Base-by-base conservation (phyloP, 805 yeast genomes). In the Phaffomyces opuntiae region DNA sequence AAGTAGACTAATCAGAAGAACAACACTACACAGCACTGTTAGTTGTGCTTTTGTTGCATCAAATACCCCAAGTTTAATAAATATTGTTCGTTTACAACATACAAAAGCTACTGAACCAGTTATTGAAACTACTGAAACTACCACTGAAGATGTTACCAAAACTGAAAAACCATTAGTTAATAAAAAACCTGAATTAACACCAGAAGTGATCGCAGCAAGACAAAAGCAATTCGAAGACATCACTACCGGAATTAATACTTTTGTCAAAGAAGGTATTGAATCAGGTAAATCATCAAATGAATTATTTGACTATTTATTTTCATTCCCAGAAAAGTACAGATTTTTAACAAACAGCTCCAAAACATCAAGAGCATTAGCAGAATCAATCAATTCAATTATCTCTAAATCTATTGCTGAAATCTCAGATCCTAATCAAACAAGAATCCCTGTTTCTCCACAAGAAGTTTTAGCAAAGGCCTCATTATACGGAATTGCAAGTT, bases 361-460 rank as follows among this genome's bases (percentile, higher is more conserved):
- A n/a, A 35, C 40, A 11, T 42, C 40, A 27, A 17, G 8, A 5
- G 21, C 26, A 29, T 32, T 49, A 12, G 21, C 32, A 3, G 27
- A 27, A 4, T 6, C 36, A 17, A 11, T 51, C 9, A 34, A 40
- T 21, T 32, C 24, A 9, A 36, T 54, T 19, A 49, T 59, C 40
- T 14, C 43, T 9, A 48, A 43, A 31, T 48, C 59, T 12, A 44
- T 44, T 12, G 14, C 27, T n/a, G 61, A 58, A 36, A 36, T 51
- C 16, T 38, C 48, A 6, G 46, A 46, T 21, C 52, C 53, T 21
- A 39, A 40, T 16, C 47, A 43, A 24, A 44, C 39, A 4, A 46
- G 43, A 34, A 16, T 55, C 3, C 49, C 60, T 24, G 49, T 52
- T 5, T 44, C 57, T 8, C 55, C 59, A 31, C 52, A 53, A 24